These are phyloP conservation scores for Aspergillus udagawae DNA, from an alignment of 2,329 filamentous ascomycete genomes.

Conservation along the genomic window DNA sequence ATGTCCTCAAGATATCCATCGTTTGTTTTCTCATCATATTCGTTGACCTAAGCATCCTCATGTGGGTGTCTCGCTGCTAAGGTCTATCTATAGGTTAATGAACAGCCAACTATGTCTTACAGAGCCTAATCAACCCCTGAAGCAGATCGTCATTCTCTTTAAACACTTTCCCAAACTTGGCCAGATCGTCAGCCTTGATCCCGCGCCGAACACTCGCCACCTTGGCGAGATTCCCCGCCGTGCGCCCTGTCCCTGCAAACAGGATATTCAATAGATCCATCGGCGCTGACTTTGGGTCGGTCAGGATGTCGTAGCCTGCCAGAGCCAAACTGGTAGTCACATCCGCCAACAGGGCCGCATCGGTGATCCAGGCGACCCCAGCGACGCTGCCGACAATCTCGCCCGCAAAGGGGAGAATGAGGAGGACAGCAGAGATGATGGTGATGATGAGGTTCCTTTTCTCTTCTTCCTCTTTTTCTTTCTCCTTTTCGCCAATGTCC, in stretches of 20 bases:
- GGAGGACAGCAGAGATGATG: constrained; percentile 10
- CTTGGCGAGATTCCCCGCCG: not conserved
- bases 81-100: no score
- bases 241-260: not conserved
- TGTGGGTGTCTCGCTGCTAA: no score
- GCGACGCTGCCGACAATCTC: constrained; percentile 3
- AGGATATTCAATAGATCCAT: constrained; percentile 2
- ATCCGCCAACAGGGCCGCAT: constrained; percentile 2
- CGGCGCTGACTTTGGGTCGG: constrained; percentile 6
- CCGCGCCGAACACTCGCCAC: constrained; percentile 2
- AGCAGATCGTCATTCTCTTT: constrained; percentile 2
- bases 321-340: constrained; percentile 5
- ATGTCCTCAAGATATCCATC: no score
- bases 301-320: constrained; percentile 9
- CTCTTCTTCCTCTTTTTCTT: constrained; percentile 5
- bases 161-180: constrained; percentile 4
- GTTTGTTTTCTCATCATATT: no score
- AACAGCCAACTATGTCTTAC: not conserved
- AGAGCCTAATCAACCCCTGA: not conserved
- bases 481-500: constrained; percentile 6
- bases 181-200: not conserved
- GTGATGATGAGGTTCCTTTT: constrained; percentile 9
- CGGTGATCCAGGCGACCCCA: constrained; percentile 5
- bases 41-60: no score
- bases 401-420: constrained; percentile 8